Percentiles rank a stretch among this genome's conserved stretches.
Evolutionary conservation across 2,329 filamentous ascomycete genomes (phyloP).

Genomic region (Blumeria hordei): DNA sequence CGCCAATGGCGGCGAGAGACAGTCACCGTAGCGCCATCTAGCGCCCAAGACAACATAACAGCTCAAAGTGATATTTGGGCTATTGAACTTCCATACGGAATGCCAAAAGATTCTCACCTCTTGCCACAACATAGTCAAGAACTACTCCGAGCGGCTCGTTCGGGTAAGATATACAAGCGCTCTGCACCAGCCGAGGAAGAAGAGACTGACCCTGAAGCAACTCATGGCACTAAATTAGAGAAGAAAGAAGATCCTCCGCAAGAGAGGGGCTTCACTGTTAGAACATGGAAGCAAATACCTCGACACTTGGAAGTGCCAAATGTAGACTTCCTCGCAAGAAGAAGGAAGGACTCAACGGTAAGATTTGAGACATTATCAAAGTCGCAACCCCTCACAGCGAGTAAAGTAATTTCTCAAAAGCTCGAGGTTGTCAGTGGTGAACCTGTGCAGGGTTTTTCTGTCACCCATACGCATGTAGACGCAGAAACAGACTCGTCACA

Average conservation of each 20-base stretch:
- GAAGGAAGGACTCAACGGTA: conserved; percentile 34
- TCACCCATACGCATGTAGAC: conserved; percentile 54
- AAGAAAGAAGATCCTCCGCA: conserved; percentile 30
- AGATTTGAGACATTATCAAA: conserved; percentile 25
- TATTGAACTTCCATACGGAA: conserved; percentile 48
- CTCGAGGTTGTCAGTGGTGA: conserved; percentile 58
- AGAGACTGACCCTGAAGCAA: conserved; percentile 25
- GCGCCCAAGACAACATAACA: conserved; percentile 33
- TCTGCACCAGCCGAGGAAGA: conserved; percentile 32
- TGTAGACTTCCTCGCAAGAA: conserved; percentile 33
- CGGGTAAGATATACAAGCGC: conserved; percentile 52
- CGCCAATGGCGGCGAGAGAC: conserved; percentile 66
- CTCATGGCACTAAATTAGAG: conserved; percentile 25
- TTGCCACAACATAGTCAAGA: conserved; percentile 61
- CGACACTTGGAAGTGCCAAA: conserved; percentile 29
- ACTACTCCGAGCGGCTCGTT: conserved; percentile 57
- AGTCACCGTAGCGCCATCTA: conserved; percentile 42
- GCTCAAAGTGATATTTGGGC: conserved; percentile 44
- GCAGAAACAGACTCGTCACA: conserved; percentile 59
- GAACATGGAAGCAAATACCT: conserved; percentile 36
- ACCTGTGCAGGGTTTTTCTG: conserved; percentile 61
- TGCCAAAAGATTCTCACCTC: conserved; percentile 68
- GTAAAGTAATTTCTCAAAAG: conserved; percentile 58
- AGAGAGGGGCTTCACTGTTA: conserved; percentile 28
- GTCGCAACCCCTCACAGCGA: conserved; percentile 31